phyloP scores from a whole-genome alignment of 2,329 filamentous ascomycete genomes.

The Aspergillus pseudoviridinutans region DNA sequence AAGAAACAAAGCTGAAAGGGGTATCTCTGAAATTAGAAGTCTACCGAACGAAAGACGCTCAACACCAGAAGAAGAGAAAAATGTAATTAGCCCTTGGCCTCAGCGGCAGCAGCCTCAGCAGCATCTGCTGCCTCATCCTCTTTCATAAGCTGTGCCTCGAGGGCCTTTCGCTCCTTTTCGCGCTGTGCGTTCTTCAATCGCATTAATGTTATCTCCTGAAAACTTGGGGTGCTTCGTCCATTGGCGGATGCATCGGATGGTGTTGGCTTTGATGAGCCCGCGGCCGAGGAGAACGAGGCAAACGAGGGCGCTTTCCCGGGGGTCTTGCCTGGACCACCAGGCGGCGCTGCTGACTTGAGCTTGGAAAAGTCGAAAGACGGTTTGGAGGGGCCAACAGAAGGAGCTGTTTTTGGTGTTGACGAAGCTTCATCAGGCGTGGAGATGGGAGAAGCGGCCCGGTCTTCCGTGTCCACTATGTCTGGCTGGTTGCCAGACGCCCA shows the following conservation, averaged over 20 bases:
- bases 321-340: constrained; percentile 13
- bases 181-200: constrained; percentile 55
- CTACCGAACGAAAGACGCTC: neutral
- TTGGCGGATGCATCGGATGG: constrained; percentile 22
- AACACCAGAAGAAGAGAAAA: neutral
- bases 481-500: constrained; percentile 55
- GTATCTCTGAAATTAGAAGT: constrained; percentile 20
- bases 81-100: constrained; percentile 5
- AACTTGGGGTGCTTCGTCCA: constrained; percentile 31
- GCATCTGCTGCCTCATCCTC: constrained; percentile 45
- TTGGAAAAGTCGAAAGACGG: constrained; percentile 34
- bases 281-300: constrained; percentile 36
- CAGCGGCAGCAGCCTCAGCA: constrained; percentile 23
- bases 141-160: constrained; percentile 52
- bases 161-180: constrained; percentile 48
- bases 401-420: constrained; percentile 12
- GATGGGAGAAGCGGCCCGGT: constrained; percentile 12
- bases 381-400: constrained; percentile 14
- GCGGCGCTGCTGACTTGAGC: constrained; percentile 23
- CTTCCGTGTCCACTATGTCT: constrained; percentile 33
- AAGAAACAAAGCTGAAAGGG: constrained; percentile 6
- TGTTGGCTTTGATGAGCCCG: constrained; percentile 24
- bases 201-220: constrained; percentile 52
- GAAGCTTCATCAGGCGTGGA: constrained; percentile 20
- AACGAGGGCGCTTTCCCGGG: constrained; percentile 39